Conservation (phyloP, 129 eudicot species). For the Ambrosia trifida region DNA sequence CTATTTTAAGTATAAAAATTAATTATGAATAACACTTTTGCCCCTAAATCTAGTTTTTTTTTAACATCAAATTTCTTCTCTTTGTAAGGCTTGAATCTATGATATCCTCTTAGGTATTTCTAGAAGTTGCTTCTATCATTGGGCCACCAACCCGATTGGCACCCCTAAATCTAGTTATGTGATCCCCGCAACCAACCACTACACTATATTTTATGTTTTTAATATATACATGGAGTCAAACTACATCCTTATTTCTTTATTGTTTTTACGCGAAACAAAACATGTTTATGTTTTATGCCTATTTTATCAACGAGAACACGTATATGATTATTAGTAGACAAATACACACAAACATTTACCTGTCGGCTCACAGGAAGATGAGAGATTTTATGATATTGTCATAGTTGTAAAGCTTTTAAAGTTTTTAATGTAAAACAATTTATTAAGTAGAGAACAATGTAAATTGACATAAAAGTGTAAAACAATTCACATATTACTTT, state of each 20-base stretch:
- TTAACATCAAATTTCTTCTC: too few relatives aligned
- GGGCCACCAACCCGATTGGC: too few relatives aligned
- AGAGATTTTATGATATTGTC: too few relatives aligned
- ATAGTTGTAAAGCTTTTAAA: too few relatives aligned
- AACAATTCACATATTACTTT: too few relatives aligned
- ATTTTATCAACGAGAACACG: neutral
- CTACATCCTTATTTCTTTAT: neutral
- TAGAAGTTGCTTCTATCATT: too few relatives aligned
- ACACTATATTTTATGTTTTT: conserved; percentile 4
- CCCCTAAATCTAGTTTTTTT: conserved; percentile 22
- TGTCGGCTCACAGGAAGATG: neutral
- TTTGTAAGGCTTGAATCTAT: too few relatives aligned
- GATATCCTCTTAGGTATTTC: too few relatives aligned
- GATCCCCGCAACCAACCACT: conserved; percentile 32
- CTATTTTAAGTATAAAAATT: neutral
- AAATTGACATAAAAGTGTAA: too few relatives aligned
- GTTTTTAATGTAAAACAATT: too few relatives aligned
- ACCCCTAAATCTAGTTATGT: conserved; percentile 20
- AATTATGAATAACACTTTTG: conserved; percentile 24
- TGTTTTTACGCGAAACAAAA: neutral
- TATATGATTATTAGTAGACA: neutral
- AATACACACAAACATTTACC: neutral
- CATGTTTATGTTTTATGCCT: neutral
- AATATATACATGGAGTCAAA: conserved; percentile 13
- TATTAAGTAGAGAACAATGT: too few relatives aligned